These are phyloP conservation scores for Crithidia expoeki DNA, from an alignment of 208 protist genomes.

Conservation along the genomic window DNA sequence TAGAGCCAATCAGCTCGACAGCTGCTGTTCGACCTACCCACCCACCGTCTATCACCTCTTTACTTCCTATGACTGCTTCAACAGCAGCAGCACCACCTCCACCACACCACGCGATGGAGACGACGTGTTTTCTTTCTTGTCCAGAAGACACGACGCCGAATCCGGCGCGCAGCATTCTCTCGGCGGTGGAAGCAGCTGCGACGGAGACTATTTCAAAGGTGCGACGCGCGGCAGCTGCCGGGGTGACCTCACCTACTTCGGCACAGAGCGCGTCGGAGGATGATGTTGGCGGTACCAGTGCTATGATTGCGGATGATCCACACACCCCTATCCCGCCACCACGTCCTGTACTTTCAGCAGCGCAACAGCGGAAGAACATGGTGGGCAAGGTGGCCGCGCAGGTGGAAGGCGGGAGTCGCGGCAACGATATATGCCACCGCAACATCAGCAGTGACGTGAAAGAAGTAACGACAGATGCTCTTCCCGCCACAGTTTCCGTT, in stretches of 20 bases:
- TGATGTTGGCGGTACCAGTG: neutral
- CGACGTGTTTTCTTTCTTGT: neutral
- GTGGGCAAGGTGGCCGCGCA: too few relatives aligned
- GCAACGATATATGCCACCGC: too few relatives aligned
- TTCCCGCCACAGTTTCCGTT: neutral
- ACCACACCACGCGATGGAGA: neutral
- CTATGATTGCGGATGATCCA: neutral
- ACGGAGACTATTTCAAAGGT: slow-evolving; percentile 11
- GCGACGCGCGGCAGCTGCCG: neutral
- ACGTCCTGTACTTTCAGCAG: neutral
- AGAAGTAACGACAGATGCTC: neutral
- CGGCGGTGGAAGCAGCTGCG: slow-evolving; percentile 29
- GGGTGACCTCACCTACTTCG: neutral
- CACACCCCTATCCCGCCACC: neutral
- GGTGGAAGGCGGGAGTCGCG: too few relatives aligned
- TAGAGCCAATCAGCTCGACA: slow-evolving; percentile 20
- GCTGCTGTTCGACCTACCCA: neutral
- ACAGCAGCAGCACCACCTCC: neutral
- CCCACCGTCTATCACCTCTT: neutral
- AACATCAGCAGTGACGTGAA: neutral
- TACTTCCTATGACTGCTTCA: neutral
- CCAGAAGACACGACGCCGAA: slow-evolving; percentile 20
- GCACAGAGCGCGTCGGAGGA: neutral
- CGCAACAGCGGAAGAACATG: neutral
- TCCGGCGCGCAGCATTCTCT: slow-evolving; percentile 28